Conservation (phyloP, 495 filamentous ascomycete genomes). For the Penicillium maclennaniae region DNA sequence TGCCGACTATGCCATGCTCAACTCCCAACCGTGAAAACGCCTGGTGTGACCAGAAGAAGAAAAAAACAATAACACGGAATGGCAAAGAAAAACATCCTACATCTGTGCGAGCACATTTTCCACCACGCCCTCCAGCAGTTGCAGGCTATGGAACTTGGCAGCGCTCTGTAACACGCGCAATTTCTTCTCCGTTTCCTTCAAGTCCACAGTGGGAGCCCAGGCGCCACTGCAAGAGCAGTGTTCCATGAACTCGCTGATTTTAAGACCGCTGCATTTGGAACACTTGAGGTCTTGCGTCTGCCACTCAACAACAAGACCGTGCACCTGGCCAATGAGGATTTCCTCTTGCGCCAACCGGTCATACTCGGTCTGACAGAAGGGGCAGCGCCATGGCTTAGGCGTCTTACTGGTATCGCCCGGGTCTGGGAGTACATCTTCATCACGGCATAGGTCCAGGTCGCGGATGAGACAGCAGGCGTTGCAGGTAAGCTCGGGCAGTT, state of each 20-base stretch:
- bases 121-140: conserved; percentile 74
- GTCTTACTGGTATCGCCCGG: conserved; percentile 34
- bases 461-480: conserved; percentile 80
- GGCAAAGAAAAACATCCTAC: conserved; percentile 9
- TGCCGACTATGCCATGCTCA: background rate
- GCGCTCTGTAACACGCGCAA: conserved; percentile 69
- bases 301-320: conserved; percentile 74
- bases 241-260: conserved; percentile 92
- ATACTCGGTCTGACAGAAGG: conserved; percentile 70
- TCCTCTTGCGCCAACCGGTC: conserved; percentile 79
- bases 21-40: background rate
- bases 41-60: background rate
- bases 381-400: conserved; percentile 68
- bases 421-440: conserved; percentile 72
- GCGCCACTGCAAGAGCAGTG: conserved; percentile 88
- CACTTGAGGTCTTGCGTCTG: conserved; percentile 89
- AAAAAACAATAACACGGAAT: background rate
- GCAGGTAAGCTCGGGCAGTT: conserved; percentile 73
- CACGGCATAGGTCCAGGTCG: conserved; percentile 92
- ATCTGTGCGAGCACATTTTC: conserved; percentile 50
- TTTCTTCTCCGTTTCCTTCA: conserved; percentile 61
- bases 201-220: conserved; percentile 70
- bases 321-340: conserved; percentile 69
- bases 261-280: conserved; percentile 45
- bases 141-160: conserved; percentile 71